A percentile compares a stretch with the other conserved stretches of the same genome.
Evolutionary conservation across 345 rosid species (phyloP).

Genomic region (Mallotus nudiflorus): DNA sequence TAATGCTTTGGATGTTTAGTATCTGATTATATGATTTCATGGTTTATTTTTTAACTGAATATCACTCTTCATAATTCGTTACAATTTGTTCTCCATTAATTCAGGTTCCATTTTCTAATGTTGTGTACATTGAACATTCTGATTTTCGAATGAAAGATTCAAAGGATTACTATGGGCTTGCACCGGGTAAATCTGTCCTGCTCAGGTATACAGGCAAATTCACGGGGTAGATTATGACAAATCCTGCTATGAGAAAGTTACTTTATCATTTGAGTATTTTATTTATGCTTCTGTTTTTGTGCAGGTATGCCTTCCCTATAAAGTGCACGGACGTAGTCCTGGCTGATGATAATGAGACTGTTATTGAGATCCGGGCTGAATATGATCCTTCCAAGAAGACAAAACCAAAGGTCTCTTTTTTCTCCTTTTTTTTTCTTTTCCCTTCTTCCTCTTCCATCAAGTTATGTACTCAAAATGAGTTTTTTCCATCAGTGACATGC

Average conservation of each 20-base stretch:
- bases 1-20: not conserved
- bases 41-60: not conserved
- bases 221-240: not conserved
- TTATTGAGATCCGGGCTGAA: constrained; percentile 73
- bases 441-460: not conserved
- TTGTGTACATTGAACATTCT: constrained; percentile 78
- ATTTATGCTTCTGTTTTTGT: constrained; percentile 2
- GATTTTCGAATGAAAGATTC: constrained; percentile 96
- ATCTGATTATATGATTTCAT: not conserved
- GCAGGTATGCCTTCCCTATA: constrained; percentile 72
- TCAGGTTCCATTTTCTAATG: constrained; percentile 78
- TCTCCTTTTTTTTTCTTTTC: not conserved
- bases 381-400: constrained; percentile 82
- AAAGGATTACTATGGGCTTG: constrained; percentile 90
- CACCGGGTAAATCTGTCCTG: constrained; percentile 88
- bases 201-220: constrained; percentile 51
- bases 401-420: constrained; percentile 73
- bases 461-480: constrained; percentile 11
- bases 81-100: not conserved
- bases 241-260: not conserved
- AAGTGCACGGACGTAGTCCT: constrained; percentile 66
- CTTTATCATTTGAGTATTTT: not conserved
- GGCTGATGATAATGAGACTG: constrained; percentile 73
- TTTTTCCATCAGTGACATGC: not conserved
- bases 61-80: not conserved